These are phyloP conservation scores for Fusarium beomiforme DNA, from an alignment of 2,329 filamentous ascomycete species.

Conservation along the genomic window DNA sequence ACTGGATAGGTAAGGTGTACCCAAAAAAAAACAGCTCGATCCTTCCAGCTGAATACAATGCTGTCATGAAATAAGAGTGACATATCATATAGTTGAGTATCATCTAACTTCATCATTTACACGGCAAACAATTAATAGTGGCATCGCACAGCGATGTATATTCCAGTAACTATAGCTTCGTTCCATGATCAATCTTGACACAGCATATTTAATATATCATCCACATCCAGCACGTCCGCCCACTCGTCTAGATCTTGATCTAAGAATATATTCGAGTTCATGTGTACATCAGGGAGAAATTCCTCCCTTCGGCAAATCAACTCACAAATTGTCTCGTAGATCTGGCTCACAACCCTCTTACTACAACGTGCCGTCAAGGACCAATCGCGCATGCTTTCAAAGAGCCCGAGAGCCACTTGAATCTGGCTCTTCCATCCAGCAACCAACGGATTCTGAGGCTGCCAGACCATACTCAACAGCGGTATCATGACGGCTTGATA, in stretches of 20 bases:
- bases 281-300: not conserved
- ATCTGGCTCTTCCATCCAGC: not conserved
- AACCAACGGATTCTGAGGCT: not conserved
- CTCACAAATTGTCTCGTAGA: not conserved
- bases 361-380: not conserved
- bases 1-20: too few species aligned
- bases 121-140: too few species aligned
- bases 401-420: not conserved
- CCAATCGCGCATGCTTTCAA: conserved; percentile 1
- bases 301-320: not conserved
- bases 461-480: not conserved
- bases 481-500: conserved; percentile 10
- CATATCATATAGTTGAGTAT: too few species aligned
- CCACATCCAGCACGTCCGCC: not conserved
- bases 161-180: too few species aligned
- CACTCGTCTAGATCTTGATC: not conserved
- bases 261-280: not conserved
- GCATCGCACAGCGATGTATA: too few species aligned
- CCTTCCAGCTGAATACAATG: too few species aligned
- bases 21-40: too few species aligned
- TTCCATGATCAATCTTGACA: conserved; percentile 2
- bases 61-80: too few species aligned
- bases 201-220: conserved; percentile 2
- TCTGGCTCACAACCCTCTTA: not conserved
- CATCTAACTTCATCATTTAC: too few species aligned